Conservation (phyloP, 257 asterid species). For the Sherardia arvensis region DNA sequence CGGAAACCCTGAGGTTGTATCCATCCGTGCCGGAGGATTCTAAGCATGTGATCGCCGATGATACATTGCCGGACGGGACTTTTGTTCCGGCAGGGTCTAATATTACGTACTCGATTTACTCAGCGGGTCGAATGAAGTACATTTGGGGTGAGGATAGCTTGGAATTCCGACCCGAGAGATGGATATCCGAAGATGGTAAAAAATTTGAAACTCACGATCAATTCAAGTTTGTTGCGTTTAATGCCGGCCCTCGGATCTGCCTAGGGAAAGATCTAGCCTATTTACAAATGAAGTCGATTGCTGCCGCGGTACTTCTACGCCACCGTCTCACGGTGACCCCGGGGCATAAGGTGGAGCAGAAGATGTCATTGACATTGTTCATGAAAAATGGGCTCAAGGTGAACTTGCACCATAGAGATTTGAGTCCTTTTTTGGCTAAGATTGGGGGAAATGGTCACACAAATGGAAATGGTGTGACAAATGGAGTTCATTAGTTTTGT, state of each 20-base stretch:
- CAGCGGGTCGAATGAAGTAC: conserved; percentile 50
- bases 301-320: conserved; percentile 44
- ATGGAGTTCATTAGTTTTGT: conserved; percentile 1
- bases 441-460: conserved; percentile 13
- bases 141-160: conserved; percentile 55
- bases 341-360: conserved; percentile 53
- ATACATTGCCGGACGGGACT: conserved; percentile 52
- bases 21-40: conserved; percentile 69
- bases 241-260: conserved; percentile 56
- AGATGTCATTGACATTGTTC: conserved; percentile 58
- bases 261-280: conserved; percentile 52
- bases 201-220: conserved; percentile 31
- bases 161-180: conserved; percentile 55
- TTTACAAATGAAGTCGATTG: conserved; percentile 53
- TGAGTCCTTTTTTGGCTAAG: conserved; percentile 32
- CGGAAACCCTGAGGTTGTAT: conserved; percentile 51
- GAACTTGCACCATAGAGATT: conserved; percentile 38
- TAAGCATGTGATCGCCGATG: conserved; percentile 45
- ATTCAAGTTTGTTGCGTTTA: conserved; percentile 41
- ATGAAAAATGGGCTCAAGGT: conserved; percentile 50
- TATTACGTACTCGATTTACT: conserved; percentile 53
- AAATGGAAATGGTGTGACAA: not conserved
- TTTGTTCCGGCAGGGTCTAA: conserved; percentile 51
- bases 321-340: conserved; percentile 40
- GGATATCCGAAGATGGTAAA: conserved; percentile 41